phyloP scores from a whole-genome alignment of 371 early-diverging fungal species.

The Mucor saturninus region DNA sequence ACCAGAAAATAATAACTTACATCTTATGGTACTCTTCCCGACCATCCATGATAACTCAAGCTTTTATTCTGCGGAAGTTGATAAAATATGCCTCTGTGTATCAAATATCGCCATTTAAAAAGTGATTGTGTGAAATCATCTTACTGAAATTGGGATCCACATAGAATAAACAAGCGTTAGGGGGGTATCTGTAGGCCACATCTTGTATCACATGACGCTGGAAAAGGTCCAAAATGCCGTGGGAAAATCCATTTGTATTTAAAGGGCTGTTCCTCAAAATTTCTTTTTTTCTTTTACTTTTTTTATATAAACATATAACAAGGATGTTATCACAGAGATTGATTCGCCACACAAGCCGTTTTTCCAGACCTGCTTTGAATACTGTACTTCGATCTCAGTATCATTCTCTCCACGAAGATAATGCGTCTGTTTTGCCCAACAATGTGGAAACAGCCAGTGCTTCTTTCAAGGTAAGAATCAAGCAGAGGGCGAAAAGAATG shows the following conservation, averaged over 20 bases:
- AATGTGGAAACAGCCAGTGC: constrained; percentile 77
- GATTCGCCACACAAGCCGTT: constrained; percentile 15
- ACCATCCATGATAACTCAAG: too few relatives aligned
- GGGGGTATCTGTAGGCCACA: too few relatives aligned
- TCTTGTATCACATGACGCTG: not conserved
- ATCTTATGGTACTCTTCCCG: too few relatives aligned
- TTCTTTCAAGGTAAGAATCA: constrained; percentile 74
- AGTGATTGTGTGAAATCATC: too few relatives aligned
- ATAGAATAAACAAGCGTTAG: not conserved
- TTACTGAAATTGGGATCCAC: not conserved
- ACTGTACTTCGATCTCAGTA: constrained; percentile 22
- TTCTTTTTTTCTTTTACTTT: constrained; percentile 2
- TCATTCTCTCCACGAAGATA: constrained; percentile 49
- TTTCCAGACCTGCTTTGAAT: constrained; percentile 4
- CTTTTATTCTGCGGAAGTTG: too few relatives aligned
- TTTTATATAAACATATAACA: not conserved
- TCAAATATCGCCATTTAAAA: too few relatives aligned
- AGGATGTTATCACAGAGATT: constrained; percentile 21
- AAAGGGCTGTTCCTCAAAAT: constrained; percentile 5
- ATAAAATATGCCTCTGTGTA: too few relatives aligned
- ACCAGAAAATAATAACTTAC: too few relatives aligned
- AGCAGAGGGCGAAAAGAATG: not conserved
- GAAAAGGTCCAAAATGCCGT: constrained; percentile 12
- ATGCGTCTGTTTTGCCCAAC: constrained; percentile 49
- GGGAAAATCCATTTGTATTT: constrained; percentile 20